Evolutionary conservation across 306 rosid species (phyloP), one percentile per base, ranked within the genome.

Genomic region (Vigna reflexopilosa): DNA sequence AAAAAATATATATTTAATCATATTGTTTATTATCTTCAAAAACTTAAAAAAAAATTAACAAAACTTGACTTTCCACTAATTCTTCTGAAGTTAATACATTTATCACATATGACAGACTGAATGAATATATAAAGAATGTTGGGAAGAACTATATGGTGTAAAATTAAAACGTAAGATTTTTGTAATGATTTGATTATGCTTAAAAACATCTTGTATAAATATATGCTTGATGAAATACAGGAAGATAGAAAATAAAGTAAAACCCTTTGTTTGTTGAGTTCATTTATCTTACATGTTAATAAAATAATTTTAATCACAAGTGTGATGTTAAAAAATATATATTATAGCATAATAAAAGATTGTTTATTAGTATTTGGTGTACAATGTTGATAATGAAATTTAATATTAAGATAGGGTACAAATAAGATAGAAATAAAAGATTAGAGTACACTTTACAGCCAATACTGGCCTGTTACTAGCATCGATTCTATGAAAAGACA

Each of bases 391-490:
- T 51, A n/a, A 51, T 51, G 56, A 51, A 51, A n/a, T 51, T 16
- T 16, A 51, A 51, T 16, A 17, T 52, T 52, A 52, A 52, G 11
- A 52, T 6, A n/a, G 17, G 1, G 26, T 56, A 19, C 15, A 26
- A 26, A 26, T 26, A 26, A 26, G 28, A 30, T 4, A 30, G 34
- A 56, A 56, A 56, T 20, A 20, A 58, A 58, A 26, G 8, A 24
- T 24, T 17, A 26, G 1, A 58, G 66, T 66, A 81, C 73, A 61
- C 77, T 44, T 70, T 82, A 42, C 81, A 82, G 17, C 78, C 78
- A 76, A 82, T 62, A 13, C 47, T 61, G 4, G 34, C 68, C 20
- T 59, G 76, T 58, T 65, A 56, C n/a, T 32, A 74, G 67, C 81
- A 70, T 82, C 81, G 69, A 62, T 17, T 9, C 4, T 20, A 58